phyloP scores from a whole-genome alignment of 306 rosid species.

The Dryas alaskensis region DNA sequence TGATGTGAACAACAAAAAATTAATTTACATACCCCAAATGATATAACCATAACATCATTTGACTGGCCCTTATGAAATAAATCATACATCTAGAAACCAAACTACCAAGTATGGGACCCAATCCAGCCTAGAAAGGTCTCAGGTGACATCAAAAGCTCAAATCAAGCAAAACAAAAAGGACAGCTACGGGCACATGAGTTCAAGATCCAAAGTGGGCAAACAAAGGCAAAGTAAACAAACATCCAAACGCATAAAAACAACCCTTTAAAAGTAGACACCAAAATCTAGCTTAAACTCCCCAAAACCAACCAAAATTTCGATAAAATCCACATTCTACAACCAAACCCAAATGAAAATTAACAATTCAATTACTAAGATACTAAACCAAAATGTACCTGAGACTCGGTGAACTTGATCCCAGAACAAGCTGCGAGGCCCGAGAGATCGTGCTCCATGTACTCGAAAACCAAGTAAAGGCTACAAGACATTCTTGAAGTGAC shows the following conservation, averaged over 20 bases:
- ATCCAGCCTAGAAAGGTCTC: slow-evolving; percentile 36
- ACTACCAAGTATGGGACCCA: slow-evolving; percentile 42
- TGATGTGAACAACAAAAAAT: slow-evolving; percentile 22
- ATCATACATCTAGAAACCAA: slow-evolving; percentile 22
- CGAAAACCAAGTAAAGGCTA: slow-evolving; percentile 88
- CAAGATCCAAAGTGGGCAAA: slow-evolving; percentile 14
- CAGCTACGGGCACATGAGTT: slow-evolving; percentile 15
- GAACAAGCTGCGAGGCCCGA: slow-evolving; percentile 85
- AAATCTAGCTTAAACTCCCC: slow-evolving; percentile 15
- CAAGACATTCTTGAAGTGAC: slow-evolving; percentile 99
- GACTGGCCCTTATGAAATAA: slow-evolving; percentile 22
- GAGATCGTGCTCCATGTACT: slow-evolving; percentile 99
- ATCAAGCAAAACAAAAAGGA: slow-evolving; percentile 30
- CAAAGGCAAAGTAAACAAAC: slow-evolving; percentile 19
- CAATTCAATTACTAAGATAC: not conserved
- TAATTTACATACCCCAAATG: slow-evolving; percentile 26
- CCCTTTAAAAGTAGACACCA: slow-evolving; percentile 11
- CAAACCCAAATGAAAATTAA: slow-evolving; percentile 27
- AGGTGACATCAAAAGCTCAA: slow-evolving; percentile 35
- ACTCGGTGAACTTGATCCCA: slow-evolving; percentile 79
- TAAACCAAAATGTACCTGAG: slow-evolving; percentile 61
- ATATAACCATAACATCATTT: slow-evolving; percentile 18
- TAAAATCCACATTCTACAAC: slow-evolving; percentile 7
- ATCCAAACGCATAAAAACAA: slow-evolving; percentile 18
- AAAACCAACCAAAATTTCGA: slow-evolving; percentile 12